These are phyloP conservation scores for Phaseolus lunatus DNA, from an alignment of 306 rosid species.

Conservation along the genomic window DNA sequence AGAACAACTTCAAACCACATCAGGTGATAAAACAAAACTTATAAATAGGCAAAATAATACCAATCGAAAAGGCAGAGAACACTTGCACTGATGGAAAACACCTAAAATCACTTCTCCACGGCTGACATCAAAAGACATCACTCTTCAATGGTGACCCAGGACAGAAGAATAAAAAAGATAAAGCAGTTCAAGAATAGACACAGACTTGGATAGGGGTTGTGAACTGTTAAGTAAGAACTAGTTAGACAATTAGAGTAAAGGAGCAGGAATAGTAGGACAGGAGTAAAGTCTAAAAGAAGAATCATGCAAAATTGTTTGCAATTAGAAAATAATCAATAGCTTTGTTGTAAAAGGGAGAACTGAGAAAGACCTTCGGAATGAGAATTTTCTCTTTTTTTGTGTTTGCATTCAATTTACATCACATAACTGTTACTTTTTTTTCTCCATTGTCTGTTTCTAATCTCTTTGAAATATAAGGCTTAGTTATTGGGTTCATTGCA, in stretches of 20 bases:
- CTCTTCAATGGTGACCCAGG: slow-evolving; percentile 3
- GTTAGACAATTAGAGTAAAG: background rate
- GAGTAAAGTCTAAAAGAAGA: slow-evolving; percentile 6
- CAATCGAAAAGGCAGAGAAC: too few relatives aligned
- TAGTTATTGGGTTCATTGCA: background rate
- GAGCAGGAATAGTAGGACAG: slow-evolving; percentile 25
- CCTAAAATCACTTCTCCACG: slow-evolving; percentile 10
- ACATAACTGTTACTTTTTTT: background rate
- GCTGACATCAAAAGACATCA: background rate
- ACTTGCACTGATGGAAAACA: background rate
- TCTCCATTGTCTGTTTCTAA: background rate
- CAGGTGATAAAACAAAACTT: background rate
- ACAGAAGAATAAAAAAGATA: background rate
- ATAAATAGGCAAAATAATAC: background rate
- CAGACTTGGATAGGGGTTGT: background rate
- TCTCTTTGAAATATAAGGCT: background rate
- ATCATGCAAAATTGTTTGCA: background rate
- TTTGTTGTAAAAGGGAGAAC: background rate
- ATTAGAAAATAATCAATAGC: background rate
- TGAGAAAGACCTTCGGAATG: background rate
- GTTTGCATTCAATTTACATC: background rate
- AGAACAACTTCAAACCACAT: slow-evolving; percentile 18
- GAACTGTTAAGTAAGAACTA: background rate
- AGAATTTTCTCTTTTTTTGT: background rate
- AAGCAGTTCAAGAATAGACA: background rate